Percentiles rank a stretch among this genome's conserved stretches.
These are phyloP conservation scores for Trichoderma endophyticum DNA, from an alignment of 2,329 filamentous ascomycete genomes.

Conservation along the genomic window DNA sequence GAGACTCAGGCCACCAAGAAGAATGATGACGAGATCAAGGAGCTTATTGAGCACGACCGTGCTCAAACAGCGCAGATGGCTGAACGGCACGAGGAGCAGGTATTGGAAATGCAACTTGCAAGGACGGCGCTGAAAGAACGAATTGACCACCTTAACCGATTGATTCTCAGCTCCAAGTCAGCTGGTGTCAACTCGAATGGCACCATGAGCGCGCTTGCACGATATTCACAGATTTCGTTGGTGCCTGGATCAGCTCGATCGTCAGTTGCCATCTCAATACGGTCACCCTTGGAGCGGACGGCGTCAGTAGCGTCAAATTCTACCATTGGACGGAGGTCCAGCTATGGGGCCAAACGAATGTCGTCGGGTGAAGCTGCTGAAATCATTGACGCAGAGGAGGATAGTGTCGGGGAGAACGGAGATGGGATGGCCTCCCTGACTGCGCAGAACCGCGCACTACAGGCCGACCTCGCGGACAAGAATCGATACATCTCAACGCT, in stretches of 20 bases:
- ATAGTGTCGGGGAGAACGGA: constrained; percentile 75
- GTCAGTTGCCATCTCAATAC: constrained; percentile 63
- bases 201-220: constrained; percentile 65
- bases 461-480: constrained; percentile 93
- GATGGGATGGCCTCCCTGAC: constrained; percentile 79
- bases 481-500: constrained; percentile 93
- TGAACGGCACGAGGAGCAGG: constrained; percentile 89
- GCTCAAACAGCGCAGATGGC: constrained; percentile 75
- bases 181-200: constrained; percentile 83
- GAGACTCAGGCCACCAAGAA: constrained; percentile 74
- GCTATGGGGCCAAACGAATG: constrained; percentile 39
- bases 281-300: constrained; percentile 58
- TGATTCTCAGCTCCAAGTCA: constrained; percentile 94
- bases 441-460: constrained; percentile 86
- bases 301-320: constrained; percentile 64
- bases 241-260: constrained; percentile 60
- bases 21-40: constrained; percentile 57
- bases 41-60: constrained; percentile 66
- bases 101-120: constrained; percentile 97
- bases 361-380: constrained; percentile 43
- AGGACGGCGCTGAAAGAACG: constrained; percentile 94
- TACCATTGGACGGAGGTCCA: constrained; percentile 55
- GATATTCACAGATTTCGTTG: constrained; percentile 58
- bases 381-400: constrained; percentile 56
- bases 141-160: constrained; percentile 91